Conservation (phyloP, 2,329 filamentous ascomycete genomes). For the Alternaria alternata region DNA sequence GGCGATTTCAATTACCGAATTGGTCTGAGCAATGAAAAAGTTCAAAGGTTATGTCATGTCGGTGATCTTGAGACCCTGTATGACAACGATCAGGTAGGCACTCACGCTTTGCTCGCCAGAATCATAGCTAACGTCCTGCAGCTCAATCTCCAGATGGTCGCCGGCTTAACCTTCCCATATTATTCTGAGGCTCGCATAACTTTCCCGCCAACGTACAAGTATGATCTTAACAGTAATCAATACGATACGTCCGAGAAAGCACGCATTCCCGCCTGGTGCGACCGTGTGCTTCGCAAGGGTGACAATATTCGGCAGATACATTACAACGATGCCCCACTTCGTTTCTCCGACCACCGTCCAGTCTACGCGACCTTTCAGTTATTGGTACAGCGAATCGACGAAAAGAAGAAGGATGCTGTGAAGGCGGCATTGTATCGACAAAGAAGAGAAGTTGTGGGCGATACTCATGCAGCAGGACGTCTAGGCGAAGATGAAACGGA, state of each 20-base stretch:
- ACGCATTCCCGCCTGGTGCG: slow-evolving; percentile 96
- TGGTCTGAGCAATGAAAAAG: slow-evolving; percentile 79
- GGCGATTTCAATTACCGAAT: slow-evolving; percentile 99
- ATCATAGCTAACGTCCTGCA: slow-evolving; percentile 50
- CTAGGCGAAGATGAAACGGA: slow-evolving; percentile 64
- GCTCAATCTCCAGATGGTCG: slow-evolving; percentile 96
- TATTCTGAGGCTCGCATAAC: slow-evolving; percentile 90
- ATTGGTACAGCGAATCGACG: slow-evolving; percentile 80
- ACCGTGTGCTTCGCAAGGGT: slow-evolving; percentile 89
- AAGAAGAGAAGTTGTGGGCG: slow-evolving; percentile 71
- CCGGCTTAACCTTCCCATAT: slow-evolving; percentile 85
- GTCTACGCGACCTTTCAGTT: slow-evolving; percentile 92
- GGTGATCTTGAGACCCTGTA: slow-evolving; percentile 81
- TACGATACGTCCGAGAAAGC: slow-evolving; percentile 97
- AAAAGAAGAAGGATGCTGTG: slow-evolving; percentile 74
- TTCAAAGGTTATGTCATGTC: slow-evolving; percentile 75
- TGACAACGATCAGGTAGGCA: slow-evolving; percentile 82
- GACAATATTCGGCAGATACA: slow-evolving; percentile 80
- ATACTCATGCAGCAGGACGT: slow-evolving; percentile 64
- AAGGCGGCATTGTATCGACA: slow-evolving; percentile 76
- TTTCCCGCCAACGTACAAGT: slow-evolving; percentile 96
- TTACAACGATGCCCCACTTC: slow-evolving; percentile 82
- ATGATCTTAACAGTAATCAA: slow-evolving; percentile 83
- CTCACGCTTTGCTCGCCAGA: background rate
- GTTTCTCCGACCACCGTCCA: slow-evolving; percentile 95